phyloP scores from a whole-genome alignment of 768 basidiomycete species.

The Boletellus emodensis region DNA sequence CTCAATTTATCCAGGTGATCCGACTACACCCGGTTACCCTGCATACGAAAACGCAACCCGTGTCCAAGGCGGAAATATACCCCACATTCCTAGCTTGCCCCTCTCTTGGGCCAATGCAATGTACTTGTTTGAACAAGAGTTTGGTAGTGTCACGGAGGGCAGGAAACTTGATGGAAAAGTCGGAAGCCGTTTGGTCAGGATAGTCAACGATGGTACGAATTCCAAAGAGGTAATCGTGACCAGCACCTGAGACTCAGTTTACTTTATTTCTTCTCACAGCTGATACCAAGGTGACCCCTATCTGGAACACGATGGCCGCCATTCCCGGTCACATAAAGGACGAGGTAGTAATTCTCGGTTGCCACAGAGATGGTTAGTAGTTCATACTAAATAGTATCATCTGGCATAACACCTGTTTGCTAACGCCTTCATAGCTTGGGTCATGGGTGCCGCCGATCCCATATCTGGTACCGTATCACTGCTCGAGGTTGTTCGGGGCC shows the following conservation, averaged over 20 bases:
- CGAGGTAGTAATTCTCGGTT: conserved; percentile 84
- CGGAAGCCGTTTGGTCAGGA: conserved; percentile 45
- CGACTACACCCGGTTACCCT: conserved; percentile 84
- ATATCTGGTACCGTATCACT: conserved; percentile 54
- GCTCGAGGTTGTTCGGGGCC: conserved; percentile 52
- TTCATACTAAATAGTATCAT: too few relatives aligned
- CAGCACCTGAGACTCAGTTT: not conserved
- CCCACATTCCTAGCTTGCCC: conserved; percentile 77
- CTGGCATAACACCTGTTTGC: conserved; percentile 12
- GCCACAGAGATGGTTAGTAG: conserved; percentile 77
- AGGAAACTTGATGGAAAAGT: conserved; percentile 43
- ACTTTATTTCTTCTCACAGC: conserved; percentile 39
- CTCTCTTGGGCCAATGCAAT: conserved; percentile 84
- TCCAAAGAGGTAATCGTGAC: not conserved
- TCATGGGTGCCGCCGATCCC: conserved; percentile 54
- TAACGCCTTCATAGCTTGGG: conserved; percentile 15
- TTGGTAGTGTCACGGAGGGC: conserved; percentile 38
- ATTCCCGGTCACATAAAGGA: conserved; percentile 81
- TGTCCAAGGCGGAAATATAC: conserved; percentile 54
- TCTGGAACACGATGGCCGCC: conserved; percentile 85
- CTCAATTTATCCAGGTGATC: conserved; percentile 66
- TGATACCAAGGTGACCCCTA: conserved; percentile 74
- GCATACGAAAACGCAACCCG: conserved; percentile 81
- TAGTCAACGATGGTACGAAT: conserved; percentile 51
- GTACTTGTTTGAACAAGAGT: conserved; percentile 55